A percentile compares a stretch with the other conserved stretches of the same genome.
Conservation (phyloP, 257 asterid genomes). For the Striga asiatica region DNA sequence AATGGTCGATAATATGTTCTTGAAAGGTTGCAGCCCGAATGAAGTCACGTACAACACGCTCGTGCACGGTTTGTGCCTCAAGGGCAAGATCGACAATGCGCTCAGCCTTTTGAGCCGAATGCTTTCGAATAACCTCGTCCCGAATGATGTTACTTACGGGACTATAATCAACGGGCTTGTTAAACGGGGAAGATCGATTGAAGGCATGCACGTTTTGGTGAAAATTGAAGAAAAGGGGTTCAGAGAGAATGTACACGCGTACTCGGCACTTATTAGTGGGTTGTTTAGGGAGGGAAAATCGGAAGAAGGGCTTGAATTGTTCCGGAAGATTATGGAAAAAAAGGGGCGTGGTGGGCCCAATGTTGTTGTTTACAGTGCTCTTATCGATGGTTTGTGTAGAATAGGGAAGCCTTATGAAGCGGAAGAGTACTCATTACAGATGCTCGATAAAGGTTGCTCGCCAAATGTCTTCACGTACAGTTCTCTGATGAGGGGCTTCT, state of each 20-base stretch:
- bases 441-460: slow-evolving; percentile 41
- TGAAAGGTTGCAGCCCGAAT: slow-evolving; percentile 84
- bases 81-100: slow-evolving; percentile 80
- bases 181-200: slow-evolving; percentile 55
- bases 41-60: slow-evolving; percentile 91
- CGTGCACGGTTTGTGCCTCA: slow-evolving; percentile 72
- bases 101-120: slow-evolving; percentile 55
- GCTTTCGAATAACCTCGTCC: slow-evolving; percentile 53
- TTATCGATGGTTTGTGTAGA: slow-evolving; percentile 74
- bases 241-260: slow-evolving; percentile 42
- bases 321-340: slow-evolving; percentile 50
- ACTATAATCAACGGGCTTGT: slow-evolving; percentile 75
- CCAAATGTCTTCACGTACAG: slow-evolving; percentile 72
- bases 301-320: slow-evolving; percentile 50
- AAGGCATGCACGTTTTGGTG: slow-evolving; percentile 42
- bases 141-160: slow-evolving; percentile 73
- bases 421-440: slow-evolving; percentile 40
- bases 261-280: slow-evolving; percentile 78
- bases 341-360: slow-evolving; percentile 70
- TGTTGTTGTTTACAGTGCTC: slow-evolving; percentile 66
- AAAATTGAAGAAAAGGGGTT: slow-evolving; percentile 75
- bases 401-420: slow-evolving; percentile 61
- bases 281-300: slow-evolving; percentile 62
- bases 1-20: slow-evolving; percentile 76
- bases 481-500: slow-evolving; percentile 81